These are phyloP conservation scores for Lactarius indigo DNA, from an alignment of 768 basidiomycete species.

Conservation along the genomic window DNA sequence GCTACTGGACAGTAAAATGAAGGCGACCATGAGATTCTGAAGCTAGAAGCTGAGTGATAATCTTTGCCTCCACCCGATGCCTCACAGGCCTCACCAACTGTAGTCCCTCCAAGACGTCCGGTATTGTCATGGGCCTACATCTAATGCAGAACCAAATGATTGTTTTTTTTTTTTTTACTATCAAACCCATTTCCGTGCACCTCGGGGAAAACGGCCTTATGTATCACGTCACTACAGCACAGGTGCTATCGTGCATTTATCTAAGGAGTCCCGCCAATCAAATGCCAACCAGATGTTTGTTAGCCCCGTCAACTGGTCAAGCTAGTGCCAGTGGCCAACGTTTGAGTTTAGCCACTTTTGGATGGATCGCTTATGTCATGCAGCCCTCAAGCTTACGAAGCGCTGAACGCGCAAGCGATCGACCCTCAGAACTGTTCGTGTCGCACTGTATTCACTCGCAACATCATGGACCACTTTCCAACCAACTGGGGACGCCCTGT, in stretches of 20 bases:
- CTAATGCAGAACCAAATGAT: too few species aligned
- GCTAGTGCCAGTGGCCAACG: too few species aligned
- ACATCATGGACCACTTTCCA: slow-evolving; percentile 76
- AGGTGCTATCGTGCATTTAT: neutral
- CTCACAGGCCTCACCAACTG: neutral
- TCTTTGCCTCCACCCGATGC: neutral
- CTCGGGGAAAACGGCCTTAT: neutral
- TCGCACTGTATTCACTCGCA: neutral
- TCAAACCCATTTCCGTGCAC: neutral
- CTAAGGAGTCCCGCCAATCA: neutral
- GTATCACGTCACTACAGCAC: neutral
- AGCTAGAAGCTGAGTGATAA: too few species aligned
- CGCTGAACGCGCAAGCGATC: slow-evolving; percentile 19
- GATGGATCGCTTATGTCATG: slow-evolving; percentile 11
- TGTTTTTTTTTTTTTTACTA: too few species aligned
- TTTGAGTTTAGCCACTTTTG: too few species aligned
- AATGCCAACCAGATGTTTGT: neutral
- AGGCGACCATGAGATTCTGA: neutral
- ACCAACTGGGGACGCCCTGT: slow-evolving; percentile 64
- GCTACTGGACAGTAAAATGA: neutral
- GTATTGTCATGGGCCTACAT: too few species aligned
- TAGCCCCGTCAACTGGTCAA: neutral
- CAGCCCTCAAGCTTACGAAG: neutral
- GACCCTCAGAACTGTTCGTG: neutral
- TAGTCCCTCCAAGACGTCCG: too few species aligned